Evolutionary conservation across 1,284 basidiomycete species (phyloP), one percentile per base, ranked within the genome.

Genomic region (Cryptococcus sp.): DNA sequence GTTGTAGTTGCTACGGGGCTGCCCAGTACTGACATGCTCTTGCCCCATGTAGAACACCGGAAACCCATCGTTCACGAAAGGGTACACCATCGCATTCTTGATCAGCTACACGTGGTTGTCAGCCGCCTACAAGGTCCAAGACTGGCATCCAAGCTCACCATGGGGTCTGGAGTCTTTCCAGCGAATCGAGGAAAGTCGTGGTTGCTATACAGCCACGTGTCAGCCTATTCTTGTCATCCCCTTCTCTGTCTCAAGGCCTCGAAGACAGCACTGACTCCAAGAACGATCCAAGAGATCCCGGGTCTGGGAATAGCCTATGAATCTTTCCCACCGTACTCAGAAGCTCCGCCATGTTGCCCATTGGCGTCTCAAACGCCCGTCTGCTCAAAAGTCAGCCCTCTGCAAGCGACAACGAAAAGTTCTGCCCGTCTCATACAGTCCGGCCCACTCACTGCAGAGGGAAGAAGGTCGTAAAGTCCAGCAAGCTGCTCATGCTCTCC

Each of bases 1-100:
- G 2, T 7, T 15, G 46, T 36, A 1, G 11, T 33, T 4, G 9
- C 5, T 33, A 33, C 28, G 4, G 23, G 46, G 15, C 9, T 3
- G 20, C 18, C 18, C 11, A 4, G 16, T 6, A 60, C 73, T 61
- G 37, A 77, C 73, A 52, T 73, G 70, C 66, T 84, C 83, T 59
- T 81, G 80, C 4, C 83, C 83, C 59, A 82, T 81, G 66, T 84
- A 84, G 8, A 83, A 66, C 55, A 84, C 81, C 0, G 84, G 83
- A 53, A 84, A 80, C 23, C 82, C 83, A 55, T 79, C 79, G 48
- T 72, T 74, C 52, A 79, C 65, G 61, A 80, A 79, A 3, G 78
- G 69, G 50, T 72, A 80, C 2, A 78, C 72, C 40, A 76, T 72
- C 3, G 80, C 80, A 56, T 80, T 81, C 60, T 73, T 76, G 37